These are phyloP conservation scores for Nemania sp. DNA, from an alignment of 2,329 filamentous ascomycete species.

Conservation along the genomic window DNA sequence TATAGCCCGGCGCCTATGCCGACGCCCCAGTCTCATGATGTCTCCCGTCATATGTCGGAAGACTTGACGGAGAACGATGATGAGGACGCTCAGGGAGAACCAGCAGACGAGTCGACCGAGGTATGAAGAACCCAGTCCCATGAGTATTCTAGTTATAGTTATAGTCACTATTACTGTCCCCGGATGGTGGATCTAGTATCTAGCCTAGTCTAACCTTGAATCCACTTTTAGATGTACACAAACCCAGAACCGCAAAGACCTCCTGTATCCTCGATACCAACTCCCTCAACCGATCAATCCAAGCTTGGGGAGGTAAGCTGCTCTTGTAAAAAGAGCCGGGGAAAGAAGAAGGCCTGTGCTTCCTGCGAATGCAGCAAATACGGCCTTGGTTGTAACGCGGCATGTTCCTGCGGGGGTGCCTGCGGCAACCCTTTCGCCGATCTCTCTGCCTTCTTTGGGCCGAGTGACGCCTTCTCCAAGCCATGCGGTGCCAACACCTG, in stretches of 20 bases:
- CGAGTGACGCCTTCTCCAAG: constrained; percentile 46
- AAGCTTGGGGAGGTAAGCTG: constrained; percentile 48
- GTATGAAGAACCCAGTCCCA: constrained; percentile 39
- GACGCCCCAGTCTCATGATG: constrained; percentile 46
- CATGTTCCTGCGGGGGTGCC: constrained; percentile 48
- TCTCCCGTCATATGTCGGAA: constrained; percentile 45
- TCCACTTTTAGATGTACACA: constrained; percentile 45
- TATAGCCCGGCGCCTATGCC: constrained; percentile 49
- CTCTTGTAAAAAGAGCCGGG: constrained; percentile 52
- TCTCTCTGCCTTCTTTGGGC: constrained; percentile 51
- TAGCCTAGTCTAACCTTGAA: constrained; percentile 28
- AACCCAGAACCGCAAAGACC: constrained; percentile 43
- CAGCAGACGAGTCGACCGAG: constrained; percentile 50
- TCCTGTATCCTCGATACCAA: constrained; percentile 44
- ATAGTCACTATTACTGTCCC: too few relatives aligned
- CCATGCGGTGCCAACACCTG: constrained; percentile 51
- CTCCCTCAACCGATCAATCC: constrained; percentile 45
- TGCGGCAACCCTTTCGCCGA: constrained; percentile 53
- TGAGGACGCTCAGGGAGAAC: constrained; percentile 51
- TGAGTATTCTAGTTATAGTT: not conserved
- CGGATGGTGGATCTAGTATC: not conserved
- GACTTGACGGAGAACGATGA: constrained; percentile 46
- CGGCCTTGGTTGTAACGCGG: constrained; percentile 46
- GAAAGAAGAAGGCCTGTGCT: constrained; percentile 51
- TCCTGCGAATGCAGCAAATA: constrained; percentile 52